Percentiles rank a stretch among this genome's conserved stretches.
Evolutionary conservation across 441 rosid genomes (phyloP).

Genomic region (Erodium moschatum): DNA sequence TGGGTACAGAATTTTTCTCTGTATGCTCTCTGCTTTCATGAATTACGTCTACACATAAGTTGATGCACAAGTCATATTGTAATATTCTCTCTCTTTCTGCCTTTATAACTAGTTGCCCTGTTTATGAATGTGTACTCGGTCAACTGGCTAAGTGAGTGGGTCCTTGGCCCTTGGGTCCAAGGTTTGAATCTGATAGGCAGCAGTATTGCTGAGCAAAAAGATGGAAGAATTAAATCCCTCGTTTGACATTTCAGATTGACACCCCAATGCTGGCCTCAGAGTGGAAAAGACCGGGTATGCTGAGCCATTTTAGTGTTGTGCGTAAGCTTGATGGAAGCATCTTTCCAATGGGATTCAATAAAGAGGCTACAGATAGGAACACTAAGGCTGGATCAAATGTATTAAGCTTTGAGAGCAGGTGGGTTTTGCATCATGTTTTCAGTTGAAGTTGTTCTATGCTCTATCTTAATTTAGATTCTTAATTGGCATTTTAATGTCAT

Average conservation of each 20-base stretch:
- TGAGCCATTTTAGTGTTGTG: slow-evolving; percentile 77
- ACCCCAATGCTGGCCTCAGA: slow-evolving; percentile 82
- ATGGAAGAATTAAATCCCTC: slow-evolving; percentile 9
- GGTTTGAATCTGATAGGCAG: not conserved
- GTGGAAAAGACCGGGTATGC: slow-evolving; percentile 67
- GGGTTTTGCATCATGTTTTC: slow-evolving; percentile 13
- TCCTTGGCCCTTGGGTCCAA: not conserved
- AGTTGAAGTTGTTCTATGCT: slow-evolving; percentile 1
- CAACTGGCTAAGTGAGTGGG: not conserved
- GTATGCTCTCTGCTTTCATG: slow-evolving; percentile 2
- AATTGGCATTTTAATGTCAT: slow-evolving; percentile 16
- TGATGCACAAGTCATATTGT: not conserved
- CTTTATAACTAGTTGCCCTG: not conserved
- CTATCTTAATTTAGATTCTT: not conserved
- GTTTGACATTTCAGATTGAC: slow-evolving; percentile 62
- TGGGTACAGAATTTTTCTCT: not conserved
- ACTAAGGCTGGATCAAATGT: slow-evolving; percentile 65
- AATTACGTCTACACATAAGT: not conserved
- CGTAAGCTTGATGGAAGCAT: slow-evolving; percentile 87
- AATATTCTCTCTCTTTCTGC: not conserved
- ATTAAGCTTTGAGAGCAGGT: slow-evolving; percentile 76
- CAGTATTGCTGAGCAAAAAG: not conserved
- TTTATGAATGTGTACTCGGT: not conserved
- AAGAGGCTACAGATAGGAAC: slow-evolving; percentile 76
- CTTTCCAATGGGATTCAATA: slow-evolving; percentile 84